Percentiles rank a stretch among this genome's conserved stretches.
Evolutionary conservation across 441 rosid species (phyloP).

Genomic region (Syzygium malaccense): DNA sequence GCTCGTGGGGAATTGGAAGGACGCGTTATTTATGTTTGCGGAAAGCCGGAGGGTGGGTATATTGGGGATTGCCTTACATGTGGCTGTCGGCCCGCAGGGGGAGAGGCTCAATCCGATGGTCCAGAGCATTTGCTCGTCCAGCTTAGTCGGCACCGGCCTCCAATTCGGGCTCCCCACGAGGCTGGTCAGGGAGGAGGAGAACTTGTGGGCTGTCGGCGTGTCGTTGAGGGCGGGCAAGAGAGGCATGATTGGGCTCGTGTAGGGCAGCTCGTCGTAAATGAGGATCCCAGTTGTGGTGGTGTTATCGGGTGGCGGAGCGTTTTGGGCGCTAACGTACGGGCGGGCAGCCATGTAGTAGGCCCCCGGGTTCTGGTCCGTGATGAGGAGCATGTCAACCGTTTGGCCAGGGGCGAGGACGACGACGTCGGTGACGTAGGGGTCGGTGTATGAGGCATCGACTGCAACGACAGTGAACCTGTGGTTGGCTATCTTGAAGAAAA

Average conservation of each 20-base stretch:
- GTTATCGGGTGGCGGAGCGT: slow-evolving; percentile 17
- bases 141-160: slow-evolving; percentile 54
- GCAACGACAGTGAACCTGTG: neutral
- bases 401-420: neutral
- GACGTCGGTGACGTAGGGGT: neutral
- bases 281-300: slow-evolving; percentile 66
- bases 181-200: slow-evolving; percentile 43
- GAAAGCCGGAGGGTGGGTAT: slow-evolving; percentile 24
- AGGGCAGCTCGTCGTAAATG: slow-evolving; percentile 21
- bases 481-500: neutral
- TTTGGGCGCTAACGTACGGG: slow-evolving; percentile 33
- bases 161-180: slow-evolving; percentile 43
- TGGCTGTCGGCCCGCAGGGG: slow-evolving; percentile 29
- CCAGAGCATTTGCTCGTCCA: slow-evolving; percentile 58
- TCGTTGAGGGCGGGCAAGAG: slow-evolving; percentile 47
- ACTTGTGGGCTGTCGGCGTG: slow-evolving; percentile 56
- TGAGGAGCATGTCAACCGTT: neutral
- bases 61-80: slow-evolving; percentile 25
- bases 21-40: slow-evolving; percentile 70
- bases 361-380: neutral
- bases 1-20: slow-evolving; percentile 39
- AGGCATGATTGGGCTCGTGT: slow-evolving; percentile 52
- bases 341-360: neutral
- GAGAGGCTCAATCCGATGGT: slow-evolving; percentile 54
- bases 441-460: neutral